Conservation (phyloP, 495 filamentous ascomycete species). For the Neurospora terricola region DNA sequence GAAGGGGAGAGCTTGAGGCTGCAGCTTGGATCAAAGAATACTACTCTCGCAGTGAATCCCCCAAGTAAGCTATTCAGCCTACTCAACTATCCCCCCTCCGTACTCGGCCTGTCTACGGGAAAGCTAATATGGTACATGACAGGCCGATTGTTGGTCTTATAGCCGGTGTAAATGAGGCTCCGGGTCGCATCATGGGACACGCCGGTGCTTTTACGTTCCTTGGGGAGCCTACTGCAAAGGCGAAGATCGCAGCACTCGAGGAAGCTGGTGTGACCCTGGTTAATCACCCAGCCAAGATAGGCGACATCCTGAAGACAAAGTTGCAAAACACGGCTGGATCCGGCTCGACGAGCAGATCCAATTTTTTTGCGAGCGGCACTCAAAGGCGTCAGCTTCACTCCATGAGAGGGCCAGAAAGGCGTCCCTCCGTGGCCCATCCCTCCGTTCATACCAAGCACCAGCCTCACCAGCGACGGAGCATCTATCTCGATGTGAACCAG, state of each 20-base stretch:
- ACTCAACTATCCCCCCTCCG: neutral
- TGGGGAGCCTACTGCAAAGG: conserved; percentile 53
- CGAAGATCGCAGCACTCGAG: conserved; percentile 60
- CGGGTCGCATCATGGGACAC: conserved; percentile 77
- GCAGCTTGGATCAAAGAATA: conserved; percentile 73
- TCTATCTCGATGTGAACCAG: conserved; percentile 50
- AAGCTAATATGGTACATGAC: neutral
- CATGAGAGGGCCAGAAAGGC: conserved; percentile 2
- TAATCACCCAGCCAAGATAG: conserved; percentile 74
- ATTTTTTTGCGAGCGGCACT: conserved; percentile 5
- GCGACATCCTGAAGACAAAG: conserved; percentile 52
- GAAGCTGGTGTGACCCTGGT: conserved; percentile 65
- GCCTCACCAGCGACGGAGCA: conserved; percentile 37
- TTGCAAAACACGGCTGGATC: conserved; percentile 6
- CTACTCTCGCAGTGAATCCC: conserved; percentile 42
- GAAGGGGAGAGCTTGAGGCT: conserved; percentile 67
- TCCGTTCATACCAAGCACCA: neutral
- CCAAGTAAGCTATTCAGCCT: conserved; percentile 48
- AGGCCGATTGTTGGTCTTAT: conserved; percentile 76
- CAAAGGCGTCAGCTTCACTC: conserved; percentile 10
- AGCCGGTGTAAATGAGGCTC: conserved; percentile 55
- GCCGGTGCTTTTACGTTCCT: conserved; percentile 67
- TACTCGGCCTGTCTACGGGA: too few relatives aligned
- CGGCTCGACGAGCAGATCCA: conserved; percentile 28
- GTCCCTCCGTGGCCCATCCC: neutral